A percentile compares a stretch with the other conserved stretches of the same genome.
Evolutionary conservation across 495 filamentous ascomycete species (phyloP).

Genomic region (Xylaria acuta): DNA sequence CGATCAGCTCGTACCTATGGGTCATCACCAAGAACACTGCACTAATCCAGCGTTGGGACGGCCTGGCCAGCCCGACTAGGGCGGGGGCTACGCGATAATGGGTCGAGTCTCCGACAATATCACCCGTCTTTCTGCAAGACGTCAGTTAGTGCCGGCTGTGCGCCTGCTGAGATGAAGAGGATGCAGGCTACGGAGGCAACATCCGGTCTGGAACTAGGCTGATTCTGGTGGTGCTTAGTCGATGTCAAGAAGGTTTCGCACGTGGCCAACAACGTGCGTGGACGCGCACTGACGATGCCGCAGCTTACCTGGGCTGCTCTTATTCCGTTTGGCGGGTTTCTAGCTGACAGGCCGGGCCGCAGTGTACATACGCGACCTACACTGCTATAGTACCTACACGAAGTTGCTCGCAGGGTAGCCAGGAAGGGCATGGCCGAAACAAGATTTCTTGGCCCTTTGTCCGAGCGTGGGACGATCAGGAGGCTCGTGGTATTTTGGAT

Average conservation of each 20-base stretch:
- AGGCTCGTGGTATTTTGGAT: background rate
- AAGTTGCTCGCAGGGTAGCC: background rate
- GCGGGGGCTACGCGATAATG: slow-evolving; percentile 8
- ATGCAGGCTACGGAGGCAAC: slow-evolving; percentile 8
- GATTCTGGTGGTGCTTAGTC: background rate
- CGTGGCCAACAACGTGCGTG: slow-evolving; percentile 13
- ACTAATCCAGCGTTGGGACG: slow-evolving; percentile 14
- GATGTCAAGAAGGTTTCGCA: background rate
- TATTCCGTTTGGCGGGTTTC: background rate
- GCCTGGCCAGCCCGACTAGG: slow-evolving; percentile 1
- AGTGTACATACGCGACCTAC: background rate
- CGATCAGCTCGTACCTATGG: slow-evolving; percentile 14
- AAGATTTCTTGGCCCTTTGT: slow-evolving; percentile 7
- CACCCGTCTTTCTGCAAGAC: slow-evolving; percentile 17
- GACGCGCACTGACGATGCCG: background rate
- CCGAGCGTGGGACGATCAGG: slow-evolving; percentile 24
- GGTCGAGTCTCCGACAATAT: slow-evolving; percentile 18
- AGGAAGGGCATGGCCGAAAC: slow-evolving; percentile 23
- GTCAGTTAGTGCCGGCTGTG: slow-evolving; percentile 10
- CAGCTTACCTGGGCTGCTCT: background rate
- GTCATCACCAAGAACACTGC: slow-evolving; percentile 8
- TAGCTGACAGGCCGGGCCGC: background rate
- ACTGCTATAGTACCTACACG: background rate
- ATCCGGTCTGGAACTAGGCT: slow-evolving; percentile 22
- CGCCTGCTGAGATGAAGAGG: slow-evolving; percentile 6